Evolutionary conservation across 306 rosid species (phyloP), one percentile per base, ranked within the genome.

Genomic region (Cucurbita moschata): DNA sequence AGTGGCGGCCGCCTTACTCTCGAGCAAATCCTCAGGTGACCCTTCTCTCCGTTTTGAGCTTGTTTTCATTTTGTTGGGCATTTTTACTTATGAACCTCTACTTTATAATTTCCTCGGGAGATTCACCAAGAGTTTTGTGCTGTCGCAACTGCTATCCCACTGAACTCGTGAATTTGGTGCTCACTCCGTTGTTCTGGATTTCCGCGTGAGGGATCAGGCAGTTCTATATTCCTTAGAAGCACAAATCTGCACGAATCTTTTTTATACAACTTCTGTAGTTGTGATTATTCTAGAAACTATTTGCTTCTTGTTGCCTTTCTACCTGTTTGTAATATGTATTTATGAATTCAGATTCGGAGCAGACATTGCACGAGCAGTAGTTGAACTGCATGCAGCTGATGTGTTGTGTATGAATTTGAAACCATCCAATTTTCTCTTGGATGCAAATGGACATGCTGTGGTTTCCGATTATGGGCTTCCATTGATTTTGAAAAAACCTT

Each of bases 391-490:
- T 38, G 99, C 99, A 16, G 99, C 99, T 44, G 97, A 96, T 8
- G 92, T 95, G 79, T 81, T 95, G 73, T 95, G 99, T 85, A 95
- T 95, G 99, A 89, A 91, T 86, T 76, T 95, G 75, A 91, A 95
- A 82, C 99, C 99, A 5, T 95, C 99, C 84, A 95, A 95, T 87
- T 90, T 95, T 78, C 99, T 95, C 75, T 89, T 95, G 81, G 97
- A 95, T 80, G 81, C 86, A 64, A 81, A 84, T 84, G 97, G 97
- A 57, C 97, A 82, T 30, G 96, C 96, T 5, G 90, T 91, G 81
- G 91, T 95, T 84, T 95, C 99, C 58, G 99, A 95, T 85, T 95
- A 91, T 63, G 99, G 99, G 65, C 90, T 91, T 84, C 96, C 99
- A 76, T 76, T 89, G 78, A 88, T 95, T 88, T 83, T 95, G 76